Conservation (phyloP, 495 filamentous ascomycete genomes). For the Neurospora sp. region DNA sequence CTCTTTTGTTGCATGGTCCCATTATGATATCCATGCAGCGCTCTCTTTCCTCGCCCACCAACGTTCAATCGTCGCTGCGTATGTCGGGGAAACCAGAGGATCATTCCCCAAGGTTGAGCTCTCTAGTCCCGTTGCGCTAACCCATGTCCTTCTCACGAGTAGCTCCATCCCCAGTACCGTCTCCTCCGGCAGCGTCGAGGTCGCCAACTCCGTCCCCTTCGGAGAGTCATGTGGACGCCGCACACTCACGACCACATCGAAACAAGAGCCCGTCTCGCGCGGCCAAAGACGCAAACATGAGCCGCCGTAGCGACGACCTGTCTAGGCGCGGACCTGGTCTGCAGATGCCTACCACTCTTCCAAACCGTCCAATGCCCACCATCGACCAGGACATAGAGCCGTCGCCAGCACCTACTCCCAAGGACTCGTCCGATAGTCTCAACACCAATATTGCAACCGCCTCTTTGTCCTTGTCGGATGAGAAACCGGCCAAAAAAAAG, state of each 20-base stretch:
- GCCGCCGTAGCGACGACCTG: slow-evolving; percentile 26
- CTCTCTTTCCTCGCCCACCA: slow-evolving; percentile 42
- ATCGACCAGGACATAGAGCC: slow-evolving; percentile 30
- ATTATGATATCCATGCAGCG: slow-evolving; percentile 48
- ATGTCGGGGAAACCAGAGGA: slow-evolving; percentile 23
- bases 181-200: slow-evolving; percentile 26
- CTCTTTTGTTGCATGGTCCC: slow-evolving; percentile 27
- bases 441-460: slow-evolving; percentile 2
- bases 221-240: slow-evolving; percentile 33
- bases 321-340: slow-evolving; percentile 28
- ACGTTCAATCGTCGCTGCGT: slow-evolving; percentile 41
- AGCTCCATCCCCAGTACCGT: slow-evolving; percentile 16
- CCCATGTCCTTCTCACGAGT: neutral
- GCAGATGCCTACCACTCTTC: slow-evolving; percentile 25
- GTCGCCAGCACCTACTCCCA: slow-evolving; percentile 14
- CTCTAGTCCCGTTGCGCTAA: neutral
- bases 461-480: slow-evolving; percentile 11
- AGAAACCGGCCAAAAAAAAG: slow-evolving; percentile 17
- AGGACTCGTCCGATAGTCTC: slow-evolving; percentile 17
- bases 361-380: slow-evolving; percentile 30
- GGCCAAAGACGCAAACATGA: slow-evolving; percentile 23
- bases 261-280: slow-evolving; percentile 33
- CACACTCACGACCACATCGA: slow-evolving; percentile 28
- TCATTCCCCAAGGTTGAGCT: neutral
- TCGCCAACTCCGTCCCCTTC: slow-evolving; percentile 33